Evolutionary conservation across 768 basidiomycete genomes (phyloP).

Genomic region (Gloeostereum incarnatum): DNA sequence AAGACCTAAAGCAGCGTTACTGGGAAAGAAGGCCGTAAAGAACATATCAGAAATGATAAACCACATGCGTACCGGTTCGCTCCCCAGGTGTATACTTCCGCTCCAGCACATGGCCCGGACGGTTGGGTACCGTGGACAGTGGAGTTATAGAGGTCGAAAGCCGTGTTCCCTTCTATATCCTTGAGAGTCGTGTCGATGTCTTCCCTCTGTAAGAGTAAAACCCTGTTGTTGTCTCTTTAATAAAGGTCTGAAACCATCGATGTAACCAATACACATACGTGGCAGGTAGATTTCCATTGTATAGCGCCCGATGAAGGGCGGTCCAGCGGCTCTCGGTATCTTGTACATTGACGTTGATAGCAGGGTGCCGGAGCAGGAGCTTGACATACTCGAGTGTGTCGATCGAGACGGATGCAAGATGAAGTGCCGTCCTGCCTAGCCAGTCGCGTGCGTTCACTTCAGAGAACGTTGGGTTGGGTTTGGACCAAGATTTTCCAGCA

Average conservation of each 20-base stretch:
- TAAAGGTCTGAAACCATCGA: slow-evolving; percentile 5
- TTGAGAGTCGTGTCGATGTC: slow-evolving; percentile 69
- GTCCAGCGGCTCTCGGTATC: slow-evolving; percentile 91
- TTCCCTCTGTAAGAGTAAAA: slow-evolving; percentile 63
- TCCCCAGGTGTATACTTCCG: slow-evolving; percentile 57
- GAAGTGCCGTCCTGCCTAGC: slow-evolving; percentile 71
- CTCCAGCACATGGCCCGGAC: slow-evolving; percentile 19
- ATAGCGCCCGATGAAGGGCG: slow-evolving; percentile 80
- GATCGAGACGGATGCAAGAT: slow-evolving; percentile 63
- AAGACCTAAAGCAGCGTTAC: slow-evolving; percentile 84
- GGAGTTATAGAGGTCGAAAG: slow-evolving; percentile 90
- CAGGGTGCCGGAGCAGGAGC: slow-evolving; percentile 65
- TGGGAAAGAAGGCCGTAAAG: slow-evolving; percentile 16
- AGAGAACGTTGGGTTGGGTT: slow-evolving; percentile 17
- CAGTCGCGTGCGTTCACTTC: slow-evolving; percentile 70
- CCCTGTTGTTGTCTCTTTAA: slow-evolving; percentile 28
- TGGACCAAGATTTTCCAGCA: slow-evolving; percentile 41
- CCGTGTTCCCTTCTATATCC: slow-evolving; percentile 83
- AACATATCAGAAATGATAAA: neutral
- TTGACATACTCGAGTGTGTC: slow-evolving; percentile 74
- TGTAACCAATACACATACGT: no score
- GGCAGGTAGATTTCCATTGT: slow-evolving; percentile 64
- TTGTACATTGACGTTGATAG: slow-evolving; percentile 67
- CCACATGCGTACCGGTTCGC: slow-evolving; percentile 8
- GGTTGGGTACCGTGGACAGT: slow-evolving; percentile 73